Conservation (phyloP, 345 rosid species). For the Sapria himalayana region DNA sequence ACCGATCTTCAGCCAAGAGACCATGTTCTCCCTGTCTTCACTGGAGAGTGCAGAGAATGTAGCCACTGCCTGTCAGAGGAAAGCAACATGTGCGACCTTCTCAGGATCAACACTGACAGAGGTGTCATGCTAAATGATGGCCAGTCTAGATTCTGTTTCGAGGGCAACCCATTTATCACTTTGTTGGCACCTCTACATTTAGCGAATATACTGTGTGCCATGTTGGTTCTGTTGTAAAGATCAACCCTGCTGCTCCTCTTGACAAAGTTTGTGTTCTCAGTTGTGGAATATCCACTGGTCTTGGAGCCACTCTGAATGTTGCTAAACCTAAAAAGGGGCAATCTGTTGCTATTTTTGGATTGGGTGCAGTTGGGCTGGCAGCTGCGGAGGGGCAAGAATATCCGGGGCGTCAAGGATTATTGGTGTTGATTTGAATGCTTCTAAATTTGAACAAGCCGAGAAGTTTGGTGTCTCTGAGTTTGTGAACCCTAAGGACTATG, state of each 20-base stretch:
- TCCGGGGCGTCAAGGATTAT: constrained; percentile 18
- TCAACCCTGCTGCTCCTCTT: constrained; percentile 25
- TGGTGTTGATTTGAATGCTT: constrained; percentile 20
- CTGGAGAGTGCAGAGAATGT: constrained; percentile 18
- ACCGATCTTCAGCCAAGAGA: constrained; percentile 13
- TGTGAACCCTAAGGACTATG: constrained; percentile 21
- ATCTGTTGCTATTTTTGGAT: constrained; percentile 20
- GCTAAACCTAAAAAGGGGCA: constrained; percentile 18
- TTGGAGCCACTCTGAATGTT: constrained; percentile 23
- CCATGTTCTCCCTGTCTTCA: constrained; percentile 20
- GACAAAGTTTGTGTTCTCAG: constrained; percentile 30
- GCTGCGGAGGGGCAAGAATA: constrained; percentile 26
- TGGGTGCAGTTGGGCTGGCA: constrained; percentile 26
- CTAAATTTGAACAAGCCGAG: constrained; percentile 18
- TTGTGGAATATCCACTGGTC: constrained; percentile 30
- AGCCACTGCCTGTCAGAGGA: constrained; percentile 14
- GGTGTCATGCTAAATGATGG: constrained; percentile 20
- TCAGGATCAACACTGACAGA: constrained; percentile 17
- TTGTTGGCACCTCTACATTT: constrained; percentile 22
- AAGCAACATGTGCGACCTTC: constrained; percentile 18
- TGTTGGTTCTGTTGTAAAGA: constrained; percentile 22
- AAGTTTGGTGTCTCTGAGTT: constrained; percentile 25
- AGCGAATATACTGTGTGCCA: constrained; percentile 23
- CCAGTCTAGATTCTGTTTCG: constrained; percentile 14
- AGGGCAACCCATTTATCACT: constrained; percentile 20